Evolutionary conservation across 176 grass and related monocot genomes (phyloP).

Genomic region (Eleusine indica): DNA sequence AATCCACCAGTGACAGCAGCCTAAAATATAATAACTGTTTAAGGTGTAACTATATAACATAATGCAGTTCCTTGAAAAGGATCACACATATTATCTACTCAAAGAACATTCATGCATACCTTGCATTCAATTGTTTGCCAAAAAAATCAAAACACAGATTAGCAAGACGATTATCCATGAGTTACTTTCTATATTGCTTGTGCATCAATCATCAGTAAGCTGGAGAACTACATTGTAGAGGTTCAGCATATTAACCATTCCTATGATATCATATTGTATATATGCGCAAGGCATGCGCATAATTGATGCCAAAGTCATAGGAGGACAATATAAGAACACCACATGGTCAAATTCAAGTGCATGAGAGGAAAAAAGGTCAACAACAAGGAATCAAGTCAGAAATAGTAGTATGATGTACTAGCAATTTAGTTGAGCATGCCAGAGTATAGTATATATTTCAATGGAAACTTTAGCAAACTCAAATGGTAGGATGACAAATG

Average conservation of each 20-base stretch:
- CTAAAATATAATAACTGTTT: not conserved
- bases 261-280: not conserved
- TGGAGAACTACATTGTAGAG: not conserved
- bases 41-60: not conserved
- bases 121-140: not conserved
- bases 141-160: constrained; percentile 9
- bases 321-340: not conserved
- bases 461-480: not conserved
- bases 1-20: not conserved
- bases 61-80: too few relatives aligned
- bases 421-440: not conserved
- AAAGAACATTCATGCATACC: constrained; percentile 13
- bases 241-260: not conserved
- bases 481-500: not conserved
- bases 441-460: not conserved
- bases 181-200: not conserved
- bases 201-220: not conserved
- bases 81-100: not conserved
- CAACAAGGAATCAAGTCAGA: not conserved
- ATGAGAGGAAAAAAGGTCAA: not conserved
- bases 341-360: not conserved
- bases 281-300: not conserved
- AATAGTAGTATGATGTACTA: not conserved
- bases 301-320: not conserved
- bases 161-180: not conserved